Base-by-base conservation (phyloP, 306 rosid species). In the Crotalaria pallida region DNA sequence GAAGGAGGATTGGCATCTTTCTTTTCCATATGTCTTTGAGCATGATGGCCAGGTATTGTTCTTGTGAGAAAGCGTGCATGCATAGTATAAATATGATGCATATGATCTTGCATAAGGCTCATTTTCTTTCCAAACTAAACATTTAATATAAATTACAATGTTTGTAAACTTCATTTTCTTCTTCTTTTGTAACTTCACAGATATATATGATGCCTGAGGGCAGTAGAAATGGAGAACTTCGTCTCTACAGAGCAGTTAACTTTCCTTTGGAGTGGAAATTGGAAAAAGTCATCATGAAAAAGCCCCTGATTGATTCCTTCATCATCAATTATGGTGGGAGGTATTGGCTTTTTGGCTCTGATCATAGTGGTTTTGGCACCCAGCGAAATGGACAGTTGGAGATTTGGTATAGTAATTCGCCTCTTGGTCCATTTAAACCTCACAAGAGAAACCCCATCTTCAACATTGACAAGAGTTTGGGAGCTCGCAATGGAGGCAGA, bases 401-500 rank as follows among this genome's bases (percentile, higher is more conserved):
- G 83, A 87, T 95, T 73, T 95, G 99, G 99, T 79, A 91, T 67
- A 83, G 97, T 67, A 78, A 33, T 73, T 87, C 99, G 2, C 92
- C 97, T 53, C 88, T 95, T 55, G 99, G 97, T 79, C 96, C 96
- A 75, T 95, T 97, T 97, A 87, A 74, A 60, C 82, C 96, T 62
- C 99, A 91, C 80, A 91, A 74, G 81, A 86, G 87, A 73, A 91
- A 91, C 58, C 96, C 99, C 59, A 84, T 95, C 58, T 86, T 87
- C 75, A 95, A 95, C 77, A 61, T 72, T 7, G 84, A 87, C 76
- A 86, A 76, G 88, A 89, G 97, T 75, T 65, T 78, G 24, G 99
- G 97, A 58, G 96, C 99, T 77, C 97, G 99, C 49, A 95, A 95
- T 50, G 99, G 96, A 61, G 99, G 99, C 77, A 86, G 99, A 13